A percentile compares a stretch with the other conserved stretches of the same genome.
These are phyloP conservation scores for Batkoa obscura DNA, from an alignment of 371 early-diverging fungal genomes.

Conservation along the genomic window DNA sequence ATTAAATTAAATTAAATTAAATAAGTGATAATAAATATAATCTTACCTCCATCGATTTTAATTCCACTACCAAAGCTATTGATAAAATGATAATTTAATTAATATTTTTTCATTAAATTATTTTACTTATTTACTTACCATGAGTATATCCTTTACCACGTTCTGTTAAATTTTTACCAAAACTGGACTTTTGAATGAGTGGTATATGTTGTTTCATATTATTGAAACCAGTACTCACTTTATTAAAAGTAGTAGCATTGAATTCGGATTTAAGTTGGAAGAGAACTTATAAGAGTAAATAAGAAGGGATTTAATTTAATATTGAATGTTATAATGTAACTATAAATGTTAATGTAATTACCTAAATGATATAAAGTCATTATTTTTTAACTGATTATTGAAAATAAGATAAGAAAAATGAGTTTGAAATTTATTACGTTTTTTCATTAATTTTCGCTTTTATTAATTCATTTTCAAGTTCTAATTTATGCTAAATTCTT, in stretches of 20 bases:
- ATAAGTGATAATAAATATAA: not conserved
- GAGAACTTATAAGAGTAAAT: not conserved
- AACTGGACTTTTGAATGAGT: not conserved
- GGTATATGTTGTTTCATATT: constrained; percentile 1
- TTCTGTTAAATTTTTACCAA: constrained; percentile 4
- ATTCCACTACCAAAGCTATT: constrained; percentile 1
- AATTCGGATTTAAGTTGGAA: not conserved
- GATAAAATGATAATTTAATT: not conserved
- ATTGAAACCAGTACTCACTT: not conserved
- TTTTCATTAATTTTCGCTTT: too few relatives aligned
- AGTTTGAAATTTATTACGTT: too few relatives aligned
- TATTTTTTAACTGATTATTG: too few relatives aligned
- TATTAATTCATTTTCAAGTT: too few relatives aligned
- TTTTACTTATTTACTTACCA: not conserved
- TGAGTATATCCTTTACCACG: constrained; percentile 3
- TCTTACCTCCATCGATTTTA: not conserved
- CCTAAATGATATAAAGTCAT: too few relatives aligned
- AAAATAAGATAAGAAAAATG: too few relatives aligned
- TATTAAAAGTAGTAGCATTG: not conserved
- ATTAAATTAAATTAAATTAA: too few relatives aligned
- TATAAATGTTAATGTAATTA: too few relatives aligned
- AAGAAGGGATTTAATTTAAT: too few relatives aligned
- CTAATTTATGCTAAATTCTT: too few relatives aligned
- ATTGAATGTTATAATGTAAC: too few relatives aligned
- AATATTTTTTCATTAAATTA: not conserved